Percentiles rank a stretch among this genome's conserved stretches.
These are phyloP conservation scores for Trypanosoma mega DNA, from an alignment of 208 protist genomes.

Conservation along the genomic window DNA sequence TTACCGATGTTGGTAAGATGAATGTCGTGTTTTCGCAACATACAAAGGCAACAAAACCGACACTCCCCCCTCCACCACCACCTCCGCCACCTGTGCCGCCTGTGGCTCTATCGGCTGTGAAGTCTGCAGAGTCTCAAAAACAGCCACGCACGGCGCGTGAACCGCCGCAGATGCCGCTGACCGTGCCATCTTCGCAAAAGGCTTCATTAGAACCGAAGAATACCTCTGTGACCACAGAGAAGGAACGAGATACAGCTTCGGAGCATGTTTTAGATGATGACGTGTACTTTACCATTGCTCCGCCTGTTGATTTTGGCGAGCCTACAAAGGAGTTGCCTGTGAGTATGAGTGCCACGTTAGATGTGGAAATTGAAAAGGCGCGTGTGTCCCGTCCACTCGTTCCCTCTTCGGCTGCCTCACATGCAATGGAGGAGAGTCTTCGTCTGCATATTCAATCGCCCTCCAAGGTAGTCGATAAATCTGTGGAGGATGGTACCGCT, in stretches of 20 bases:
- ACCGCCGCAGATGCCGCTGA: no score
- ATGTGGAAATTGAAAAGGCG: slow-evolving; percentile 27
- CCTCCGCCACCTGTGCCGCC: slow-evolving; percentile 23
- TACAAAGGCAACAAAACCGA: slow-evolving; percentile 11
- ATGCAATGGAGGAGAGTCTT: not conserved
- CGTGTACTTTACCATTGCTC: slow-evolving; percentile 24
- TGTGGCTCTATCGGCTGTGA: slow-evolving; percentile 4
- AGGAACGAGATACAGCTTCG: no score
- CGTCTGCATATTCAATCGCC: slow-evolving; percentile 6
- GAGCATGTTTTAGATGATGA: slow-evolving; percentile 13
- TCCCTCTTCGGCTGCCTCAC: not conserved
- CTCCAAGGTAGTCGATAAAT: not conserved
- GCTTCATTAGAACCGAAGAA: no score
- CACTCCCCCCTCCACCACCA: slow-evolving; percentile 17
- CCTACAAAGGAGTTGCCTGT: not conserved
- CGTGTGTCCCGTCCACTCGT: slow-evolving; percentile 17
- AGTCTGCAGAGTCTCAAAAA: no score
- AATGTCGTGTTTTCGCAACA: slow-evolving; percentile 28
- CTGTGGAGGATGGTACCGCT: not conserved
- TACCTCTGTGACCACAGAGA: no score
- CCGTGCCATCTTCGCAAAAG: not conserved
- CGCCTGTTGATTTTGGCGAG: not conserved
- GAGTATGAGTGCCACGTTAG: slow-evolving; percentile 7
- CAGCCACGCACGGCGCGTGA: no score
- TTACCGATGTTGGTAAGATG: slow-evolving; percentile 15